Evolutionary conservation across 805 yeast species (phyloP).

Genomic region (Starmerella roubikii): DNA sequence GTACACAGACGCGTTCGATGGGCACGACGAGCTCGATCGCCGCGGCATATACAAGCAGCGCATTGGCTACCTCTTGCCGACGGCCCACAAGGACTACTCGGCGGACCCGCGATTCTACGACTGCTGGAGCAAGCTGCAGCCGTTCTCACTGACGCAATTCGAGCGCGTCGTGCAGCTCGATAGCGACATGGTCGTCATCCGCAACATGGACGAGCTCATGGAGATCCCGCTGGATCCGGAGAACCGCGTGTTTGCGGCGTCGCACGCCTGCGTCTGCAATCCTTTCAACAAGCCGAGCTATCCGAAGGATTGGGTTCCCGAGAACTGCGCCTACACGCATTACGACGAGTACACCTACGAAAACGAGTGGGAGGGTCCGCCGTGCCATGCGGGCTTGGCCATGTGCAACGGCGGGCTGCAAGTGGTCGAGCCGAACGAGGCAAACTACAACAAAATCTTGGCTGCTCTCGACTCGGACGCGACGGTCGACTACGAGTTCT

Average conservation of each 20-base stretch:
- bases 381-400: constrained; percentile 31
- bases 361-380: constrained; percentile 31
- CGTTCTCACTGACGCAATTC: constrained; percentile 38
- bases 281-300: constrained; percentile 40
- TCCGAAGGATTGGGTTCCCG: constrained; percentile 39
- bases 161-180: constrained; percentile 44
- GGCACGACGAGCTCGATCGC: constrained; percentile 30
- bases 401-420: constrained; percentile 50
- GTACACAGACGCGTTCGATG: constrained; percentile 37
- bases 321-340: constrained; percentile 39
- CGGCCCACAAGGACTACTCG: constrained; percentile 32
- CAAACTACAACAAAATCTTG: constrained; percentile 31
- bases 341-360: constrained; percentile 21
- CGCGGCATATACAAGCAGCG: constrained; percentile 32
- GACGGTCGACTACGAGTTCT: constrained; percentile 37
- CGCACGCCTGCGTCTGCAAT: constrained; percentile 51
- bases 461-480: constrained; percentile 30
- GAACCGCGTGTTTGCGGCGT: constrained; percentile 37
- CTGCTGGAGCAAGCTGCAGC: constrained; percentile 49
- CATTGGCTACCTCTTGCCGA: constrained; percentile 35
- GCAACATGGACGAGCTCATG: constrained; percentile 49
- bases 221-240: constrained; percentile 30
- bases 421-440: constrained; percentile 34
- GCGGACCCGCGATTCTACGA: constrained; percentile 43
- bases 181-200: constrained; percentile 44